Percentiles rank a stretch among this genome's conserved stretches.
Conservation (phyloP, 2,329 filamentous ascomycete species). For the Paecilomyces variotii region DNA sequence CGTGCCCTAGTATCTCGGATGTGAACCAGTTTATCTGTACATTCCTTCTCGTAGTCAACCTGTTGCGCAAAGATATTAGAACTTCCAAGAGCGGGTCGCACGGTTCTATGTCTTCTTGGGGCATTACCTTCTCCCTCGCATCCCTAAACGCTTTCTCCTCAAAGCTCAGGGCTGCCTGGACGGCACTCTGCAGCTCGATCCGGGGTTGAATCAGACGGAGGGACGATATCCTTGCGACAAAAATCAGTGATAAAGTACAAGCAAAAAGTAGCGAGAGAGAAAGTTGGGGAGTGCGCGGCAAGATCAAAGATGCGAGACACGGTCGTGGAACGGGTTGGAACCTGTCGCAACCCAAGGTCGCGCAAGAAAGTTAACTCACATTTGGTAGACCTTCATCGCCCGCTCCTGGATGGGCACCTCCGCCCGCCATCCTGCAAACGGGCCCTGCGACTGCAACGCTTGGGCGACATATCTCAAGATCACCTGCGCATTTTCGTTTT, state of each 20-base stretch:
- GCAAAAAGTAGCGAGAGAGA: background rate
- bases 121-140: conserved; percentile 25
- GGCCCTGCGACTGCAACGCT: conserved; percentile 32
- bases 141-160: conserved; percentile 39
- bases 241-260: conserved; percentile 3
- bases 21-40: conserved; percentile 35
- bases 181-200: conserved; percentile 28
- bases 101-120: background rate
- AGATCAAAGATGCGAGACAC: background rate
- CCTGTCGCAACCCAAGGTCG: background rate
- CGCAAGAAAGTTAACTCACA: conserved; percentile 23
- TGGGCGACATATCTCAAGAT: conserved; percentile 33
- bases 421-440: conserved; percentile 38
- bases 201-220: conserved; percentile 38
- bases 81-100: background rate
- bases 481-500: conserved; percentile 27
- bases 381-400: conserved; percentile 35
- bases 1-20: conserved; percentile 38
- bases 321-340: background rate
- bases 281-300: background rate
- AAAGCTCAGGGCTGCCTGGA: conserved; percentile 36
- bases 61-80: conserved; percentile 10
- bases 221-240: conserved; percentile 31
- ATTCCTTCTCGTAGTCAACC: conserved; percentile 37
- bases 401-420: conserved; percentile 33